Evolutionary conservation across 345 rosid genomes (phyloP).

Genomic region (Linum trigynum): DNA sequence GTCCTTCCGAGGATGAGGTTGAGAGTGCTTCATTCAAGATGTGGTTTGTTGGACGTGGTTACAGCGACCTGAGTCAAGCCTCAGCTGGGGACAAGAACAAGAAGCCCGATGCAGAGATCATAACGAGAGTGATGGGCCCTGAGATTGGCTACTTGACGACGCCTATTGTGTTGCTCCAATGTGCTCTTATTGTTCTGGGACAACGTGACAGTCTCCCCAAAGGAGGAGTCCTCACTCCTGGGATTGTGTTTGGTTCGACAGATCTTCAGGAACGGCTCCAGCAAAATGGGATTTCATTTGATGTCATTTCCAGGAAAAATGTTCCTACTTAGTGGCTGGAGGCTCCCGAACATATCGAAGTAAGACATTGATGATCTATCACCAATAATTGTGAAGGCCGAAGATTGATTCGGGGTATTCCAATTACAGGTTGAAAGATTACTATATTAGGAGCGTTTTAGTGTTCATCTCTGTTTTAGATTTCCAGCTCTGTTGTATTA

Average conservation of each 20-base stretch:
- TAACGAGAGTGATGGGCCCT: slow-evolving; percentile 74
- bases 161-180: slow-evolving; percentile 56
- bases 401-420: no score
- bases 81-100: slow-evolving; percentile 24
- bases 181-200: slow-evolving; percentile 52
- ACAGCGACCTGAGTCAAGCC: slow-evolving; percentile 34
- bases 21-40: slow-evolving; percentile 69
- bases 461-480: no score
- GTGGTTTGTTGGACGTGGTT: slow-evolving; percentile 85
- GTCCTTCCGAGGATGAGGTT: slow-evolving; percentile 80
- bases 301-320: slow-evolving; percentile 46
- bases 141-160: slow-evolving; percentile 80
- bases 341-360: not conserved
- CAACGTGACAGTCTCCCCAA: slow-evolving; percentile 50
- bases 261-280: slow-evolving; percentile 61
- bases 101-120: slow-evolving; percentile 55
- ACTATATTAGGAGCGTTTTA: no score
- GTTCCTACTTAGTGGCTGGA: slow-evolving; percentile 18
- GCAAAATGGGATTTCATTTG: slow-evolving; percentile 72
- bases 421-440: no score
- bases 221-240: slow-evolving; percentile 75
- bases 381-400: no score
- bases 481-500: no score
- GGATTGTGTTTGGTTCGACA: slow-evolving; percentile 66
- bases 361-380: no score